Conservation (phyloP, 805 yeast species). For the Spathaspora hagerdaliae region DNA sequence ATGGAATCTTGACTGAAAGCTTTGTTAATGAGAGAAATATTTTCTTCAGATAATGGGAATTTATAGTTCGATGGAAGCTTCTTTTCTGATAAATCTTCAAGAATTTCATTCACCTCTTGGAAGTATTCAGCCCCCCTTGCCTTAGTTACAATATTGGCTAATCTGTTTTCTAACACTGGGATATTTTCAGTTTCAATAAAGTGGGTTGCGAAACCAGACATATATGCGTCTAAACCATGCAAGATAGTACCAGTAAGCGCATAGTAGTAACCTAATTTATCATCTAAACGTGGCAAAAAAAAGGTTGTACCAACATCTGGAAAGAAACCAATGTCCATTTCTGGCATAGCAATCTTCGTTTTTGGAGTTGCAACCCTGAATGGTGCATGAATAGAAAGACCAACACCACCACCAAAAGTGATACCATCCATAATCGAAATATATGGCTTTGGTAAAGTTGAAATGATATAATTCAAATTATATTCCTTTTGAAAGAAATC, state of each 20-base stretch:
- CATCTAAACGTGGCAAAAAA: slow-evolving; percentile 79
- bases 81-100: slow-evolving; percentile 70
- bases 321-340: slow-evolving; percentile 92
- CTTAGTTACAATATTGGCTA: slow-evolving; percentile 49
- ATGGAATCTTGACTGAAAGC: slow-evolving; percentile 56
- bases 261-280: slow-evolving; percentile 77
- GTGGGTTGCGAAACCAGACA: slow-evolving; percentile 87
- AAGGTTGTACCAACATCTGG: slow-evolving; percentile 95
- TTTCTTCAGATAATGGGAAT: slow-evolving; percentile 52
- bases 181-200: slow-evolving; percentile 69
- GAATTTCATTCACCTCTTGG: slow-evolving; percentile 60
- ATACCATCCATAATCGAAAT: slow-evolving; percentile 88
- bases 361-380: slow-evolving; percentile 91
- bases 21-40: slow-evolving; percentile 61
- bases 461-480: slow-evolving; percentile 69
- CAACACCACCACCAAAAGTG: slow-evolving; percentile 98
- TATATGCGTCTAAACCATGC: slow-evolving; percentile 74
- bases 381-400: slow-evolving; percentile 84
- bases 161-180: slow-evolving; percentile 57
- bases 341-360: slow-evolving; percentile 96
- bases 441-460: slow-evolving; percentile 83
- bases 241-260: slow-evolving; percentile 83
- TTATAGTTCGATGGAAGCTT: slow-evolving; percentile 60
- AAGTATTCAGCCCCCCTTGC: slow-evolving; percentile 39
- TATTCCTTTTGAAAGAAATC: slow-evolving; percentile 79